Evolutionary conservation across 2,329 filamentous ascomycete species (phyloP).

Genomic region (Sclerotinia spermophila): DNA sequence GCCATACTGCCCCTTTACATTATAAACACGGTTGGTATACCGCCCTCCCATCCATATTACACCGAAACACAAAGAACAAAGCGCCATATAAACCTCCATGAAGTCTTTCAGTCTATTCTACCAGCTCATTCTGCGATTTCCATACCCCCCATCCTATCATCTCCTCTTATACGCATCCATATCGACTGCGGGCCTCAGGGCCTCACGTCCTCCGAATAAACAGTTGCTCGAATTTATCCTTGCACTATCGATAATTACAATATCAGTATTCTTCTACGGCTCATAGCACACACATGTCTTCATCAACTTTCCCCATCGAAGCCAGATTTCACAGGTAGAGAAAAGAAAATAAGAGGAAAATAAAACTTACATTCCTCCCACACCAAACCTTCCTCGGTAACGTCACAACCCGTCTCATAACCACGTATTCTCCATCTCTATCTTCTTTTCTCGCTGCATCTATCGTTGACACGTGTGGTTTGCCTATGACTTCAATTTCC

Average conservation of each 20-base stretch:
- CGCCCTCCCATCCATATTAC: not conserved
- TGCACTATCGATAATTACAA: not conserved
- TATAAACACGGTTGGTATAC: not conserved
- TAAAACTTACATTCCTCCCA: slow-evolving; percentile 15
- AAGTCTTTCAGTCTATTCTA: not conserved
- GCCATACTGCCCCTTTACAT: not conserved
- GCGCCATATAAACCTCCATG: not conserved
- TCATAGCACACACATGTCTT: too few relatives aligned
- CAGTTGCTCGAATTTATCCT: slow-evolving; percentile 9
- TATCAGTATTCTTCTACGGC: not conserved
- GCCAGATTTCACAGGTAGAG: not conserved
- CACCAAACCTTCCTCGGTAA: slow-evolving; percentile 18
- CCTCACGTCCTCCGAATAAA: slow-evolving; percentile 15
- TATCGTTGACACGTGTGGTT: not conserved
- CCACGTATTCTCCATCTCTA: not conserved
- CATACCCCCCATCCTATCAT: not conserved
- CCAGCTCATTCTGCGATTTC: too few relatives aligned
- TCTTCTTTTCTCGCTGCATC: not conserved
- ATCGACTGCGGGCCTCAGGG: fast-evolving
- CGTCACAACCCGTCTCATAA: slow-evolving; percentile 13
- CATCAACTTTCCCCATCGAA: not conserved
- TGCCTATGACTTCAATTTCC: not conserved
- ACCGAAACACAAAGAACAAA: not conserved
- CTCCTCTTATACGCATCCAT: not conserved
- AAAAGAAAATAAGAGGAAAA: not conserved